These are phyloP conservation scores for Cladophialophora chaetospira DNA, from an alignment of 2,329 filamentous ascomycete genomes.

Conservation along the genomic window DNA sequence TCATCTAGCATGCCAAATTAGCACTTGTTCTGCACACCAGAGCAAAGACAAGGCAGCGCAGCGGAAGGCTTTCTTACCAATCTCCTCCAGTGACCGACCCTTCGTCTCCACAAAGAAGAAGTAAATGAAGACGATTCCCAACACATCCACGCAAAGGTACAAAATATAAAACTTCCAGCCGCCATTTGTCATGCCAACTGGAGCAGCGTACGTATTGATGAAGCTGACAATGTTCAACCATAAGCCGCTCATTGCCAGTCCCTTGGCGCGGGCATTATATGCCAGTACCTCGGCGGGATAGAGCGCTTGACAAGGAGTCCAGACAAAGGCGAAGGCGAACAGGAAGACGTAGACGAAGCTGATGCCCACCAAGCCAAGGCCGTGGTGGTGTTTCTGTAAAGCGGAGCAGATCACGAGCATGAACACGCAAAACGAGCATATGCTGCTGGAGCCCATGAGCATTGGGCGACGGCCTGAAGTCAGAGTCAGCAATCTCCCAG, in stretches of 20 bases:
- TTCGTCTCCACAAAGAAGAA: conserved; percentile 33
- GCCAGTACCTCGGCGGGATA: conserved; percentile 57
- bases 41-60: neutral
- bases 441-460: conserved; percentile 30
- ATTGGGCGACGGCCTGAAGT: conserved; percentile 46
- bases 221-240: conserved; percentile 32
- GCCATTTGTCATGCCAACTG: conserved; percentile 52
- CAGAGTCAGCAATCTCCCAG: neutral
- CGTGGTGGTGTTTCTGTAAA: conserved; percentile 36
- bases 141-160: conserved; percentile 40
- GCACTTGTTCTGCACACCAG: neutral
- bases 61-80: conserved; percentile 27
- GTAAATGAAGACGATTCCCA: conserved; percentile 29
- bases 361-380: conserved; percentile 42
- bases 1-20: neutral
- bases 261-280: conserved; percentile 57
- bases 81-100: conserved; percentile 34
- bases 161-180: conserved; percentile 57
- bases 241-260: conserved; percentile 39
- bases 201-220: conserved; percentile 54
- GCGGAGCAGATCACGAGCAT: conserved; percentile 38
- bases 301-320: conserved; percentile 48
- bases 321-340: conserved; percentile 53
- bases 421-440: conserved; percentile 21
- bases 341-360: conserved; percentile 59